Percentiles rank a stretch among this genome's conserved stretches.
phyloP scores from a whole-genome alignment of 2,329 filamentous ascomycete species.

The Aspergillus alliaceus region DNA sequence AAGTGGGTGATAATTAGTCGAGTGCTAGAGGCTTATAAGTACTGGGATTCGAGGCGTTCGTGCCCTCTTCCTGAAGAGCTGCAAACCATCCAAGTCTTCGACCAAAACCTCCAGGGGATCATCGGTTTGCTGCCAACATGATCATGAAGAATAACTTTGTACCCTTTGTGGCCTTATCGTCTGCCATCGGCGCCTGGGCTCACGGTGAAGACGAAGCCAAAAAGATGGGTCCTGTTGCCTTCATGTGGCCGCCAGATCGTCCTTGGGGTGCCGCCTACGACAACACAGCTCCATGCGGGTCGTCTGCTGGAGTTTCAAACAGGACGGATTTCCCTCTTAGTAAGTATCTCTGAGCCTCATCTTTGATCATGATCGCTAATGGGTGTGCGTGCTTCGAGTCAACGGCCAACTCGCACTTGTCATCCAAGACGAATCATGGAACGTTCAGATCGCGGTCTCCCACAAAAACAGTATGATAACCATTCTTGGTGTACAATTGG shows the following conservation, averaged over 20 bases:
- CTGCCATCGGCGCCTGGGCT: not conserved
- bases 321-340: constrained; percentile 59
- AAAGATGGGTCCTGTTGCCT: constrained; percentile 58
- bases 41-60: not conserved
- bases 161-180: constrained; percentile 7
- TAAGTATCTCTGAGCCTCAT: constrained; percentile 27
- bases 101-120: not conserved
- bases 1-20: not conserved
- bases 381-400: constrained; percentile 33
- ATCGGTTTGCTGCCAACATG: not conserved
- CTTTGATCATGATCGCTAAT: not conserved
- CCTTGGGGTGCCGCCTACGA: constrained; percentile 56
- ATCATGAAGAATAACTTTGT: constrained; percentile 7
- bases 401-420: constrained; percentile 57
- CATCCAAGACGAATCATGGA: constrained; percentile 58
- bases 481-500: too few relatives aligned
- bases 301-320: constrained; percentile 47
- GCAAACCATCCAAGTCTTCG: not conserved
- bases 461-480: constrained; percentile 49
- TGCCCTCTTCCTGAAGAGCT: not conserved
- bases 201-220: constrained; percentile 19
- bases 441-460: constrained; percentile 56
- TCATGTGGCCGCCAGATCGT: constrained; percentile 62
- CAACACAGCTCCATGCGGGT: constrained; percentile 60
- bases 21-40: not conserved